Evolutionary conservation across 257 asterid species (phyloP).

Genomic region (Ophiorrhiza pumila): DNA sequence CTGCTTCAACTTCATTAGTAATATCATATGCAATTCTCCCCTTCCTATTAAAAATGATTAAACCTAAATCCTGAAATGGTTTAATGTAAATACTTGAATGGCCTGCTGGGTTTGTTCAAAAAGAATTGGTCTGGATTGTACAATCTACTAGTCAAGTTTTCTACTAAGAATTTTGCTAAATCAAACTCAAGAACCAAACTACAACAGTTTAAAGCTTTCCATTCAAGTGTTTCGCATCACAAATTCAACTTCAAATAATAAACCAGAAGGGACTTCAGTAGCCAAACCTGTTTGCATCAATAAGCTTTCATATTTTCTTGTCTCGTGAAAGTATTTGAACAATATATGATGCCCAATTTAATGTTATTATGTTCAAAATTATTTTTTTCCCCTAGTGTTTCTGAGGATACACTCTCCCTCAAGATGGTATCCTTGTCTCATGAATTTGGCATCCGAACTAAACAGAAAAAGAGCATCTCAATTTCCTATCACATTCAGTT

Average conservation of each 20-base stretch:
- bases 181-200: not conserved
- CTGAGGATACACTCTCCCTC: not conserved
- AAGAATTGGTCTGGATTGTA: no score
- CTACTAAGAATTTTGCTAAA: not conserved
- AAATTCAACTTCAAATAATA: not conserved
- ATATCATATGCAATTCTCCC: not conserved
- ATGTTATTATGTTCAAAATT: not conserved
- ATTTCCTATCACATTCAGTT: not conserved
- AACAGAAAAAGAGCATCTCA: not conserved
- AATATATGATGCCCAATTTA: not conserved
- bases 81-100: not conserved
- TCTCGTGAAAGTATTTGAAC: not conserved
- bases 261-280: not conserved
- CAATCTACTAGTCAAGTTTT: not conserved
- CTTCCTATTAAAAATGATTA: not conserved
- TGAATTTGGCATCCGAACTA: not conserved
- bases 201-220: not conserved
- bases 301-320: not conserved
- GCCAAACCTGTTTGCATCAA: not conserved
- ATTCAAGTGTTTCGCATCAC: not conserved
- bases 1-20: not conserved
- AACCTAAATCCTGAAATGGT: not conserved
- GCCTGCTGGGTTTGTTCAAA: not conserved
- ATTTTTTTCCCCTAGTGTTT: not conserved
- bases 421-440: not conserved